Percentiles rank a stretch among this genome's conserved stretches.
Evolutionary conservation across 768 basidiomycete species (phyloP).

Genomic region (Stropharia rugosoannulata): DNA sequence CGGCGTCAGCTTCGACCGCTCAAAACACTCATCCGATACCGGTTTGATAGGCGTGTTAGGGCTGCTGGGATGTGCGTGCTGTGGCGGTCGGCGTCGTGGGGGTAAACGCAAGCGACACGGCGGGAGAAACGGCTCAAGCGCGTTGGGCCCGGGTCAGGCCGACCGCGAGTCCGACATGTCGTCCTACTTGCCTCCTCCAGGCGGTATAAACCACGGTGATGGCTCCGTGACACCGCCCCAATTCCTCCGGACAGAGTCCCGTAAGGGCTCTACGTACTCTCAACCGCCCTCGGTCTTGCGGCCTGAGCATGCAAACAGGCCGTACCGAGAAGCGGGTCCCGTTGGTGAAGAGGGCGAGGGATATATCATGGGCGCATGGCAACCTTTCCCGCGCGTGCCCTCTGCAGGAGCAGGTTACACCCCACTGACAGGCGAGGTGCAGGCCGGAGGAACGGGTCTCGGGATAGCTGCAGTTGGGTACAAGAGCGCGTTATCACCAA

Average conservation of each 20-base stretch:
- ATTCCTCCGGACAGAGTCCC: slow-evolving; percentile 34
- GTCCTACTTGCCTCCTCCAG: slow-evolving; percentile 48
- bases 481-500: not conserved
- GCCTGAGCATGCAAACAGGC: slow-evolving; percentile 76
- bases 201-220: slow-evolving; percentile 22
- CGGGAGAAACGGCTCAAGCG: slow-evolving; percentile 1
- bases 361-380: slow-evolving; percentile 95
- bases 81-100: slow-evolving; percentile 31
- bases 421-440: slow-evolving; percentile 37
- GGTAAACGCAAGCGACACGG: slow-evolving; percentile 24
- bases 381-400: slow-evolving; percentile 53
- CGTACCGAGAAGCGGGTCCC: slow-evolving; percentile 69
- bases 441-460: not conserved
- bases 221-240: slow-evolving; percentile 30
- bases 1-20: slow-evolving; percentile 80
- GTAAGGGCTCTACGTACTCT: slow-evolving; percentile 53
- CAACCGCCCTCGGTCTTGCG: slow-evolving; percentile 70
- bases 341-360: slow-evolving; percentile 67
- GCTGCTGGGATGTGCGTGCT: slow-evolving; percentile 63
- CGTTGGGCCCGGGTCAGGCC: slow-evolving; percentile 3
- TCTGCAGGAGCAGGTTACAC: slow-evolving; percentile 42
- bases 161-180: slow-evolving; percentile 44
- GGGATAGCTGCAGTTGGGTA: slow-evolving; percentile 2
- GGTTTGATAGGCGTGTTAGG: slow-evolving; percentile 87
- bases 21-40: slow-evolving; percentile 74